phyloP scores from a whole-genome alignment of 345 rosid species.

The Reutealis trisperma region DNA sequence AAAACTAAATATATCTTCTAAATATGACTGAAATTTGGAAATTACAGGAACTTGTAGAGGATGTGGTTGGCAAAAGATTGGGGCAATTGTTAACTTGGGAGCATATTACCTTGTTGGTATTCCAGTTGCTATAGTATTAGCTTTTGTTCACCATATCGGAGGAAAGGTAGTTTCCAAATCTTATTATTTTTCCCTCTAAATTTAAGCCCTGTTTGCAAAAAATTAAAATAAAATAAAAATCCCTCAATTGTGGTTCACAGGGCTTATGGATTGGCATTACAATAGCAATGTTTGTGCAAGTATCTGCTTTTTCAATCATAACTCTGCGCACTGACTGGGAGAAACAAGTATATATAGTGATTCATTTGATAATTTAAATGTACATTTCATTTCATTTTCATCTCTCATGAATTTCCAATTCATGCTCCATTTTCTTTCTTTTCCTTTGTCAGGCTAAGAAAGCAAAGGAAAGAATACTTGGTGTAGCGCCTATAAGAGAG shows the following conservation, averaged over 20 bases:
- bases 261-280: slow-evolving; percentile 12
- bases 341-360: neutral
- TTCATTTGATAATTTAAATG: no score
- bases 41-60: no score
- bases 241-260: neutral
- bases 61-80: no score
- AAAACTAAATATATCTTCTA: no score
- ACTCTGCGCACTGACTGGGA: neutral
- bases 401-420: no score
- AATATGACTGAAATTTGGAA: no score
- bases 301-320: neutral
- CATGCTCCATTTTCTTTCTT: neutral
- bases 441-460: slow-evolving; percentile 11
- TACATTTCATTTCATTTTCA: no score
- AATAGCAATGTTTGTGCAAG: slow-evolving; percentile 10
- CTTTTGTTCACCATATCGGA: slow-evolving; percentile 30
- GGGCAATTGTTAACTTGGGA: slow-evolving; percentile 55
- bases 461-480: slow-evolving; percentile 5
- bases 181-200: no score
- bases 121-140: slow-evolving; percentile 28
- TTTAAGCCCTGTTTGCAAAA: no score
- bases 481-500: neutral
- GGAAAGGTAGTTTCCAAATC: slow-evolving; percentile 23
- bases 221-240: neutral
- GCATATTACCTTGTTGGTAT: slow-evolving; percentile 53